Base-by-base conservation (phyloP, 805 yeast species). In the Yarrowia sp. region DNA sequence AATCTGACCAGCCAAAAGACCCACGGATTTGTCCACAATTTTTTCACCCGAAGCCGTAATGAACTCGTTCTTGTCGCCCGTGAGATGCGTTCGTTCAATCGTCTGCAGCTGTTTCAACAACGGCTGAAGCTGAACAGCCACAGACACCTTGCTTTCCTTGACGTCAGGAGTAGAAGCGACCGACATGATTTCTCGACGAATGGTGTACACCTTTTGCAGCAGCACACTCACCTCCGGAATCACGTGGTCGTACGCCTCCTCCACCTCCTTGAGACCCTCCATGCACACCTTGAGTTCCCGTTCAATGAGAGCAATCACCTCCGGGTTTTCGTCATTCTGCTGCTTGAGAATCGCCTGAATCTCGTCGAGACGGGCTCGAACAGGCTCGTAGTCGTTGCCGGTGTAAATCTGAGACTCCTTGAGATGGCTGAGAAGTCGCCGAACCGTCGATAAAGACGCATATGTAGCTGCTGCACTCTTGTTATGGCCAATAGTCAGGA, bases 391-490 rank as follows among this genome's bases (percentile, higher is more conserved):
- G 74, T 95, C 99, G 70, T 88, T 89, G 65, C 84, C 85, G 0
- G 98, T 92, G 75, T 86, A 93, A 18, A 90, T 90, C 65, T 86
- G 86, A 58, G 90, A 84, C 73, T 90, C 97, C 68, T 85, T 83
- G 67, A 93, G 78, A 76, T 93, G 98, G 68, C 85, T 89, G 69
- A 95, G 80, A 66, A 95, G 78, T 69, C 95, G 85, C 76, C 87
- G 88, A 18, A 95, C 96, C 0, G 98, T 91, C 45, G 92, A 82
- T 45, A 93, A 78, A 3, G 96, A 89, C 6, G 96, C 93, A 76
- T 89, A 95, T 0, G 97, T 90, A 4, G 98, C 97, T 1, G 98
- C 97, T 0, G 97, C 96, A 39, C 91, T 83, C 70, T 91, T 87
- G 53, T 89, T 88, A 70, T 91, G 79, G 2, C 99, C 99, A 66